Evolutionary conservation across 1,284 basidiomycete species (phyloP), one percentile per base, ranked within the genome.

Genomic region (Cutaneotrichosporon mucoides): DNA sequence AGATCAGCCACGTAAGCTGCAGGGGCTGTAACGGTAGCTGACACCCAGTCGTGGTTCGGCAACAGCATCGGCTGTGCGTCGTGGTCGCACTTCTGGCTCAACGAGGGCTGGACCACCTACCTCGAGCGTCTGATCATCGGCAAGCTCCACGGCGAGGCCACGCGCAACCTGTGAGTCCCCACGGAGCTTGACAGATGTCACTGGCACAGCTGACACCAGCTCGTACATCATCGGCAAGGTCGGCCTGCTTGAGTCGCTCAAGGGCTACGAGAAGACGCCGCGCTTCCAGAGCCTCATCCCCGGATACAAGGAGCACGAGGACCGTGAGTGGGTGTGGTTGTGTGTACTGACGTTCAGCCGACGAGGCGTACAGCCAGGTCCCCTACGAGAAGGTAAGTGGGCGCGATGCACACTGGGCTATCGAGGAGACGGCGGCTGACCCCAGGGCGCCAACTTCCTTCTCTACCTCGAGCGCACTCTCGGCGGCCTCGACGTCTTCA

Each of bases 31-130:
- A 34, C 24, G 38, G 49, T 66, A 45, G 63, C 63, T 53, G 57
- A 62, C 59, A 68, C 64, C 57, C 86, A 92, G 73, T 90, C 88
- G 3, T 92, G 86, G 85, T 92, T 91, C 66, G 90, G 90, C 4
- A 92, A 92, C 70, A 87, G 88, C 33, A 86, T 92, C 59, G 64
- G 67, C 13, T 70, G 68, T 64, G 70, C 70, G 58, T 67, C 65
- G 11, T 75, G 73, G 68, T 83, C 82, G 5, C 88, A 90, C 74
- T 94, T 94, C 81, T 95, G 91, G 91, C 84, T 94, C 52, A 94
- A 93, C 75, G 91, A 93, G 73, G 81, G 92, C 40, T 96, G 90
- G 88, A 96, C 93, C 38, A 94, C 91, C 1, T 97, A 94, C 73
- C 87, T 92, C 52, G 95, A 99, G 76, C 86, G 93, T 24, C 80